Evolutionary conservation across 345 rosid species (phyloP).

Genomic region (Eucalyptus virginea): DNA sequence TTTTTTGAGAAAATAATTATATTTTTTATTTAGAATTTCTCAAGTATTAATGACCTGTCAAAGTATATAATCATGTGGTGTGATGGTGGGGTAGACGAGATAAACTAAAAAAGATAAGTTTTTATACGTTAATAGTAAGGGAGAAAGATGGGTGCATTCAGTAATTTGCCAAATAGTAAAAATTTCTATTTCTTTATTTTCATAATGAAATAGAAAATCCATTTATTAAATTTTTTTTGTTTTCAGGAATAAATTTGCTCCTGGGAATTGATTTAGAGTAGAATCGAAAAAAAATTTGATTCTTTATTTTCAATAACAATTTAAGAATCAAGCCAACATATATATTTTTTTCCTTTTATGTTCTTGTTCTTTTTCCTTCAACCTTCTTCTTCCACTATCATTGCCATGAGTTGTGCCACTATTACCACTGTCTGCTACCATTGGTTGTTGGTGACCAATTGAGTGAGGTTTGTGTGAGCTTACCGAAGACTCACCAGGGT

Average conservation of each 20-base stretch:
- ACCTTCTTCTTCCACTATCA: no score
- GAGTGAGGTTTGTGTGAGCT: accelerated
- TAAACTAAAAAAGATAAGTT: background rate
- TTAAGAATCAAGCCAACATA: no score
- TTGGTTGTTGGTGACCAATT: accelerated
- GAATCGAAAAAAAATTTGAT: accelerated
- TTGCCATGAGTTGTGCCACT: accelerated
- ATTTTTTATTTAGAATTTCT: background rate
- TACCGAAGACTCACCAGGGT: accelerated
- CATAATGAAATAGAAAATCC: accelerated
- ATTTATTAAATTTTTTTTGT: accelerated
- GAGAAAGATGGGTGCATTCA: accelerated
- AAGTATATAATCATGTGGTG: background rate
- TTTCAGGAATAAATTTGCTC: no score
- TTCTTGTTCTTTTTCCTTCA: accelerated
- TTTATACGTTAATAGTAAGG: accelerated
- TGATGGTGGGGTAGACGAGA: accelerated
- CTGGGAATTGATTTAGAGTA: accelerated
- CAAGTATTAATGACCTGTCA: background rate
- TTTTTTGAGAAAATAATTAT: background rate
- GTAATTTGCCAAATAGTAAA: no score
- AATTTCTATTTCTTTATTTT: accelerated
- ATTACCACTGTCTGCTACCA: accelerated
- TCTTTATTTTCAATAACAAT: accelerated
- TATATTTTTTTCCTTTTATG: accelerated